Percentiles rank a stretch among this genome's conserved stretches.
Conservation (phyloP, 495 filamentous ascomycete genomes). For the Neurospora sp. region DNA sequence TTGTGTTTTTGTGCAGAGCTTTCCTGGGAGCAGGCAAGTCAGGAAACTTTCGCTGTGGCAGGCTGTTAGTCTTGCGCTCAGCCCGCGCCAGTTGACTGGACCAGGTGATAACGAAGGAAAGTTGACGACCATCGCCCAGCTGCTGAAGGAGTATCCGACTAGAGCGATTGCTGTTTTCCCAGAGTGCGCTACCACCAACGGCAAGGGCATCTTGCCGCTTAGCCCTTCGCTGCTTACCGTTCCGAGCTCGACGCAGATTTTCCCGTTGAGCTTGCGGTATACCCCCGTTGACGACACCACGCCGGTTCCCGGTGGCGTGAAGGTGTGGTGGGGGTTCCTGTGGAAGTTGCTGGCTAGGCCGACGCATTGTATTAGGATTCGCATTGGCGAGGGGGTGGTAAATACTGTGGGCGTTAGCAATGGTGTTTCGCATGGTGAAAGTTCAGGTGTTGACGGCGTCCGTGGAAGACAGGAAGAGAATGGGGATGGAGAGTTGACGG, state of each 20-base stretch:
- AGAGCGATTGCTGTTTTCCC: constrained; percentile 78
- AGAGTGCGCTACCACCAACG: constrained; percentile 90
- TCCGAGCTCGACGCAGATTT: constrained; percentile 59
- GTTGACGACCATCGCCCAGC: constrained; percentile 49
- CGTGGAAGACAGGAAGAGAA: constrained; percentile 27
- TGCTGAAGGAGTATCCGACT: constrained; percentile 58
- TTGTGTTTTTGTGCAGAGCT: constrained; percentile 80
- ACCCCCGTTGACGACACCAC: constrained; percentile 84
- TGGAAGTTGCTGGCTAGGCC: constrained; percentile 80
- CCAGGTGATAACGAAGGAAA: constrained; percentile 27
- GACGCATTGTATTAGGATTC: constrained; percentile 81
- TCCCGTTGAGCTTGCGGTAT: constrained; percentile 82
- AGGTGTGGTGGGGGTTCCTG: constrained; percentile 52
- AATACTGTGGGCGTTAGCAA: constrained; percentile 25
- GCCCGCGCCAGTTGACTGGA: constrained; percentile 41
- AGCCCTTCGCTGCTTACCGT: constrained; percentile 60
- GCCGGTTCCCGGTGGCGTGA: constrained; percentile 53
- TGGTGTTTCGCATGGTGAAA: constrained; percentile 8
- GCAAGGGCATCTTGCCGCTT: constrained; percentile 78
- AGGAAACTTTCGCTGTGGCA: constrained; percentile 57
- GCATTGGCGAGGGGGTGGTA: constrained; percentile 66
- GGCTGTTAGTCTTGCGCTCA: constrained; percentile 66
- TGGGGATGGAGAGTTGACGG: constrained; percentile 32
- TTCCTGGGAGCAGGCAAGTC: constrained; percentile 25
- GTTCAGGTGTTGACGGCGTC: constrained; percentile 26